Base-by-base conservation (phyloP, 805 yeast species). In the Wickerhamiella azymoides region DNA sequence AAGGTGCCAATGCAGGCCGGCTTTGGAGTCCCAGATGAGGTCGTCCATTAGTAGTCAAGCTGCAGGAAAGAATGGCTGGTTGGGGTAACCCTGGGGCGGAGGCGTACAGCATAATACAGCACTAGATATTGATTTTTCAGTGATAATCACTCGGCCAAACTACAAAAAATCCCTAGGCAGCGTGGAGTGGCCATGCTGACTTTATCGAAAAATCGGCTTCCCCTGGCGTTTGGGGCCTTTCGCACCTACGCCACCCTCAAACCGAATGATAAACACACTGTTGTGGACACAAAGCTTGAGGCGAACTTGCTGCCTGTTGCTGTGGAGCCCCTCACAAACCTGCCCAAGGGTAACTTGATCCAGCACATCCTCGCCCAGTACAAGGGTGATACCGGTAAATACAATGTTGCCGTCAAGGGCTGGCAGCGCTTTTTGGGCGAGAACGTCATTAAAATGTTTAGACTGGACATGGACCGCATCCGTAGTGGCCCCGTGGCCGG, bases 401-500 rank as follows among this genome's bases (percentile, higher is more conserved):
- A 52, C 45, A 44, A 48, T 39, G 53, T 54, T 16, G 46, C 39
- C 30, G 47, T 56, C 17, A 51, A 52, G 2, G 52, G 54, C 39
- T 62, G 66, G 66, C 58, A 61, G 51, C 51, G 50, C 39, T 11
- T 50, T 26, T 50, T 62, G 9, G 65, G 65, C 13, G 59, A 61
- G 45, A 52, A 52, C 39, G 51, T 63, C 27, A 61, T 65, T 48
- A 46, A 49, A 16, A 35, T 71, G 10, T 79, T 89, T 60, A 70
- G 76, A 51, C 67, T 89, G 48, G 96, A 89, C 62, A 85, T 89
- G 93, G 97, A 89, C 67, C 76, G 76, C 52, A 74, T 88, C 33
- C 74, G 97, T 58, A 82, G 96, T 0, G 97, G 96, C 24, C 86
- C 96, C 1, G 79, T 89, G 52, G 95, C 95, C 5, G 97, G 96